A percentile compares a stretch with the other conserved stretches of the same genome.
phyloP scores from a whole-genome alignment of 2,329 filamentous ascomycete genomes.

The Apiospora saccharicola region DNA sequence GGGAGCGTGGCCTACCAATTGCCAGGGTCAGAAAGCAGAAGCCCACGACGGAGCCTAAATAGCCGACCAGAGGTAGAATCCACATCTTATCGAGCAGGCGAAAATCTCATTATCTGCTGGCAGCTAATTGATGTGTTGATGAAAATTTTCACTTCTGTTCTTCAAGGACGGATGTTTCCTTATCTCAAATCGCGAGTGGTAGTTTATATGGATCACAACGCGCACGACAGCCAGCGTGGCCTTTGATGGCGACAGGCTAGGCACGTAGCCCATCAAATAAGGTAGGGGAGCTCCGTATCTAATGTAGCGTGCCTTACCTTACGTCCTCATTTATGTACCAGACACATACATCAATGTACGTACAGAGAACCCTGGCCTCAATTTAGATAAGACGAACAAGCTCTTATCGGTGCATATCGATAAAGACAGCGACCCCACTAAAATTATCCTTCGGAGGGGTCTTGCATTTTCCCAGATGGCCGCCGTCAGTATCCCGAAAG shows the following conservation, averaged over 20 bases:
- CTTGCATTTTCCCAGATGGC: constrained; percentile 6
- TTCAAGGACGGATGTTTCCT: constrained; percentile 14
- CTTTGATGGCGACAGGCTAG: constrained; percentile 16
- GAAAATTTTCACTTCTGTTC: constrained; percentile 1
- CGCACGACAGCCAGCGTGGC: constrained; percentile 20
- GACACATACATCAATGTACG: background rate
- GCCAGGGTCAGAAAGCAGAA: constrained; percentile 95
- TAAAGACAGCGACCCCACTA: background rate
- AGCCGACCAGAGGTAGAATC: constrained; percentile 92
- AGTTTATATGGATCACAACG: constrained; percentile 15
- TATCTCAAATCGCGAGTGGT: constrained; percentile 10
- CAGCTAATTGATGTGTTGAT: constrained; percentile 30
- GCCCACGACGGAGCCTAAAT: constrained; percentile 83
- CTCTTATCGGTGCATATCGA: background rate
- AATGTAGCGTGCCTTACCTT: background rate
- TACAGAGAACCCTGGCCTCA: background rate
- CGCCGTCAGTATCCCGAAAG: background rate
- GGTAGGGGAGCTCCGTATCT: background rate
- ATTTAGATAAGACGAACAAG: background rate
- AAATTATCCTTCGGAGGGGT: constrained; percentile 18
- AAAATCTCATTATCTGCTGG: constrained; percentile 21
- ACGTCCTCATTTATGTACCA: too few relatives aligned
- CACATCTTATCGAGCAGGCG: constrained; percentile 70
- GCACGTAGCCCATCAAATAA: background rate
- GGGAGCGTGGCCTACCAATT: constrained; percentile 68